Evolutionary conservation across 2,329 filamentous ascomycete genomes (phyloP), one percentile per base, ranked within the genome.

Genomic region (Aspergillus puulaauensis): DNA sequence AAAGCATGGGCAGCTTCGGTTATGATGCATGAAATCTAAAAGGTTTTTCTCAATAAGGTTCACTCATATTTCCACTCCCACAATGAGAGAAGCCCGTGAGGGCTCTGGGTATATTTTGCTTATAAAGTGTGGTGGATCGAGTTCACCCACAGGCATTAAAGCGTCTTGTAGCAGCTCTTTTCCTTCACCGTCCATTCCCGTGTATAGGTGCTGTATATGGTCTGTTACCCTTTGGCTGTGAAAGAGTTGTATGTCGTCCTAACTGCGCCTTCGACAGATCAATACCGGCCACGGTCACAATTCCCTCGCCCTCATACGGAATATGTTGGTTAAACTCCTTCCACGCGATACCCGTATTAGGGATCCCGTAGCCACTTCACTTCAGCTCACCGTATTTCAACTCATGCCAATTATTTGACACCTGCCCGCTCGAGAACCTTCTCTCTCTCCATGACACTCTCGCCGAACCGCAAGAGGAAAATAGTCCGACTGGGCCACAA

Each of bases 401-500:
- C 27, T 39, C 24, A 14, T 27, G 11, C 33, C 21, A 12, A 23
- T 63, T 66, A 79, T 74, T 79, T 80, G 21, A 79, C 68, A 9
- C 80, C 80, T 4, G 77, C 78, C 76, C 88, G 86, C 58, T 86
- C 88, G 66, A 96, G 73, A 68, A 91, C 90, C 60, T 88, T 88
- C 81, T 99, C 95, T 72, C 95, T 82, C 80, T 98, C 93, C 74
- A 98, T 80, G 43, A 98, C 93, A 73, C 91, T 90, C n/a, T 87
- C 82, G 64, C 90, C 87, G 73, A 99, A 99, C 76, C 93, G 92
- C 70, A 99, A 87, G 73, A 99, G 75, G 72, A 97, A 99, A 33
- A 99, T 93, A 44, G 95, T 99, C 80, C 95, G 91, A 35, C 90
- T 91, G 0, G 95, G 95, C 93, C 93, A 98, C 86, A 98, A 88